Percentiles rank a stretch among this genome's conserved stretches.
These are phyloP conservation scores for Tilletia indica DNA, from an alignment of 1,284 basidiomycete species.

Conservation along the genomic window DNA sequence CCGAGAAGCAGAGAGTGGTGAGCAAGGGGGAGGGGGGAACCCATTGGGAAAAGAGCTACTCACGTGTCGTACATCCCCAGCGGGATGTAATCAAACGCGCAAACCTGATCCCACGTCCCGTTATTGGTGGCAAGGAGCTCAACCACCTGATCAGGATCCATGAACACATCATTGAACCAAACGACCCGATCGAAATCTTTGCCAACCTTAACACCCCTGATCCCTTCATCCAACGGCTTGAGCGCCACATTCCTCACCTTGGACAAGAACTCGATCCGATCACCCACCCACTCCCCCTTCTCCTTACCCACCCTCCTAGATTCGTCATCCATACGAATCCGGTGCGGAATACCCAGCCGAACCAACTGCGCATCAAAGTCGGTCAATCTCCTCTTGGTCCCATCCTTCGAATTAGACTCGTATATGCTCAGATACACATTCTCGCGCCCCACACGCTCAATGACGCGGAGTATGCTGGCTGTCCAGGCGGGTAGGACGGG, in stretches of 20 bases:
- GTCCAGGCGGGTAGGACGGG: conserved; percentile 38
- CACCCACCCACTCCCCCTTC: conserved; percentile 25
- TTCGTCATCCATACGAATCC: conserved; percentile 17
- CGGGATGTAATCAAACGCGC: conserved; percentile 62
- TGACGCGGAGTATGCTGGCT: conserved; percentile 28
- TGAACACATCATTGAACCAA: conserved; percentile 45
- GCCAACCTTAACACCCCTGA: conserved; percentile 15
- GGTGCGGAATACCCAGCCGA: not conserved
- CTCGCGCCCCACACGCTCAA: conserved; percentile 58
- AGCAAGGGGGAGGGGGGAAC: not conserved
- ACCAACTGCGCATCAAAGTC: conserved; percentile 56
- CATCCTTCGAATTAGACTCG: conserved; percentile 63
- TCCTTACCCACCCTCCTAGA: not conserved
- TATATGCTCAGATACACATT: conserved; percentile 65
- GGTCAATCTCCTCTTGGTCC: conserved; percentile 58
- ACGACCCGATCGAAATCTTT: conserved; percentile 35
- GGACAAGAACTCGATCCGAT: conserved; percentile 37
- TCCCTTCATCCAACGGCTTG: conserved; percentile 33
- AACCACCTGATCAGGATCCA: conserved; percentile 47
- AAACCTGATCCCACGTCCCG: conserved; percentile 64
- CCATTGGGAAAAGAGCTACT: conserved; percentile 44
- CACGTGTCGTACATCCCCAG: conserved; percentile 62
- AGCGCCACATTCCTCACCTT: conserved; percentile 42
- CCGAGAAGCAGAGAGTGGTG: not conserved
- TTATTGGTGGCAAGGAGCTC: conserved; percentile 61